Base-by-base conservation (phyloP, 306 rosid species). In the Mimosa pudica region DNA sequence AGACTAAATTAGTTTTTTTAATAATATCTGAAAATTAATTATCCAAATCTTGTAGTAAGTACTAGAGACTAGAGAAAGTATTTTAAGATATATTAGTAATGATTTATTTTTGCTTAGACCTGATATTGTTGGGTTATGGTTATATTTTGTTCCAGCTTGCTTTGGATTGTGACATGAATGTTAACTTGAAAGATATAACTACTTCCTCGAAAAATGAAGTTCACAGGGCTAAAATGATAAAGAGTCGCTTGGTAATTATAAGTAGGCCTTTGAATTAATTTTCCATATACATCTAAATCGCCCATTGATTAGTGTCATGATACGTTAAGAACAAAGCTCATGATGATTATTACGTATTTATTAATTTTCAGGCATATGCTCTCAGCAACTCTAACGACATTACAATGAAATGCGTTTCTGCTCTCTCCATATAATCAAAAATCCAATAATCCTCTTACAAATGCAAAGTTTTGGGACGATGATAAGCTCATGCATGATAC, bases 121-220 rank as follows among this genome's bases (percentile, higher is more conserved):
- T 20, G 38, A 61, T 30, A 0, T 38, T 60, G 16, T 52, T 4
- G 18, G 17, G 1, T 1, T 8, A 58, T 20, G 10, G 61, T 66
- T 10, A 5, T 35, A n/a, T 45, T 79, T 51, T 57, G 81, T 42
- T 7, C 24, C 30, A 86, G 92, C 80, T 86, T 80, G 84, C 80
- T 24, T n/a, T 86, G 74, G 89, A 85, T 44, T 89, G 92, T 70
- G 75, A 80, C 57, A 81, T 85, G 76, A 73, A 62, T 35, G n/a
- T 89, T 49, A 86, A 81, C 65, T 70, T 76, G 57, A 67, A 64
- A 70, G 84, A 79, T 51, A 63, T 81, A 51, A 52, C 2, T 55
- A 6, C 79, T 3, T 73, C 75, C 24, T 65, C 58, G 71, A 79
- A 51, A 41, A 84, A 80, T 54, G 86, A 80, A 72, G 74, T 77